These are phyloP conservation scores for Abelmoschus esculentus DNA, from an alignment of 345 rosid species.

Conservation along the genomic window DNA sequence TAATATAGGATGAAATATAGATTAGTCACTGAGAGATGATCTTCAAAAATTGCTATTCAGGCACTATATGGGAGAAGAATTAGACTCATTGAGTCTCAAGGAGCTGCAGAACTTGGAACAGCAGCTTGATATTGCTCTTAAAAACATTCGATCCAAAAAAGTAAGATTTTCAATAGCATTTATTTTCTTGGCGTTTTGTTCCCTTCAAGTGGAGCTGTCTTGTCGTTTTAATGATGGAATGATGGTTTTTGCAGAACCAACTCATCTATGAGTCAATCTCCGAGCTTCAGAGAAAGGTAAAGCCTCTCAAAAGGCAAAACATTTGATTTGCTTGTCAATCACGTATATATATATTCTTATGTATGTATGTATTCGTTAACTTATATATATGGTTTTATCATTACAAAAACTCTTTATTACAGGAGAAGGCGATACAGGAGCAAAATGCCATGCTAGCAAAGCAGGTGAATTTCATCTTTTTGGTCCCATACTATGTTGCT, in stretches of 20 bases:
- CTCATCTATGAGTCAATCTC: conserved; percentile 75
- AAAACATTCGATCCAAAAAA: conserved; percentile 66
- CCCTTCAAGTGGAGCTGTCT: neutral
- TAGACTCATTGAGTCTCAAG: conserved; percentile 53
- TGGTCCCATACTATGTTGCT: too few relatives aligned
- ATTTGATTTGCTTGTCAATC: neutral
- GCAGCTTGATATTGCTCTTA: conserved; percentile 80
- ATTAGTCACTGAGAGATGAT: too few relatives aligned
- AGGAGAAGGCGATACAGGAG: conserved; percentile 67
- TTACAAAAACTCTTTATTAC: neutral
- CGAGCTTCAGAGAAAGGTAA: conserved; percentile 73
- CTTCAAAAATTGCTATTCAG: too few relatives aligned
- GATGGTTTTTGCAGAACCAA: conserved; percentile 52
- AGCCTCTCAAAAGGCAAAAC: neutral
- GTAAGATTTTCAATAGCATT: conserved; percentile 9
- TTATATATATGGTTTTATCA: too few relatives aligned
- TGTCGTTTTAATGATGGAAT: neutral
- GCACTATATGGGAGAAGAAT: conserved; percentile 75
- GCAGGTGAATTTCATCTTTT: conserved; percentile 38
- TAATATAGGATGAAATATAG: too few relatives aligned
- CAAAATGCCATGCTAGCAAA: conserved; percentile 61
- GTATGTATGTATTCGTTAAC: too few relatives aligned
- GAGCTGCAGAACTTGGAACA: conserved; percentile 85
- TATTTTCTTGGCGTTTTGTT: neutral
- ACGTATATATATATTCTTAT: neutral